Base-by-base conservation (phyloP, 331 rosid genomes). In the Erythrophleum ivorense region DNA sequence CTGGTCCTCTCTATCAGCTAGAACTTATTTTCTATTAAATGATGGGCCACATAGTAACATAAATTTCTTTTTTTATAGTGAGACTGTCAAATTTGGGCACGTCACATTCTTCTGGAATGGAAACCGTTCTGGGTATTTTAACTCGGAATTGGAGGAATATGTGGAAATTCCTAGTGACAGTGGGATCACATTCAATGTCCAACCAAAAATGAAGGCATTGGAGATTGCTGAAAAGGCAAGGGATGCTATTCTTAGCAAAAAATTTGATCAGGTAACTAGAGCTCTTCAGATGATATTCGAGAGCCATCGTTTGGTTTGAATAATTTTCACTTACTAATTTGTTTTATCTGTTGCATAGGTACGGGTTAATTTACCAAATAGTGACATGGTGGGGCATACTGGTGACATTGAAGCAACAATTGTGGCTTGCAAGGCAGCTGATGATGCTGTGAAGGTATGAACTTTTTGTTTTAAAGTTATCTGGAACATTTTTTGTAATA, bases 21-120 rank as follows among this genome's bases (percentile, higher is more conserved):
- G 34, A 72, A 55, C 53, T 43, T 84, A 19, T 54, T 73, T 18
- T 41, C 50, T 68, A 24, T 74, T 67, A 21, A 43, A 50, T 69
- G 78, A 71, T 75, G 14, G 18, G 64, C 54, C 48, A 46, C 31
- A 18, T 58, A 49, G 1, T 80, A 38, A 57, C 76, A 40, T 19
- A 2, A 11, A 2, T 91, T 73, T 73, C 83, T n/a, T 78, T 64
- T 33, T 77, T 62, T 33, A 82, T 90, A 96, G 98, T 68, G 98
- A 96, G 86, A 96, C 99, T 69, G 99, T 96, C 62, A 94, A 96
- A 59, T 96, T 96, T 77, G 98, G 99, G 54, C 99, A 96, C 24
- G 97, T 96, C 81, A 96, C 99, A 45, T 94, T 96, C 89, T 94
- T 94, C 88, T 96, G 99, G 99, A 96, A 96, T 33, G 98, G 99